These are phyloP conservation scores for Fusarium algeriense DNA, from an alignment of 2,329 filamentous ascomycete genomes.

Conservation along the genomic window DNA sequence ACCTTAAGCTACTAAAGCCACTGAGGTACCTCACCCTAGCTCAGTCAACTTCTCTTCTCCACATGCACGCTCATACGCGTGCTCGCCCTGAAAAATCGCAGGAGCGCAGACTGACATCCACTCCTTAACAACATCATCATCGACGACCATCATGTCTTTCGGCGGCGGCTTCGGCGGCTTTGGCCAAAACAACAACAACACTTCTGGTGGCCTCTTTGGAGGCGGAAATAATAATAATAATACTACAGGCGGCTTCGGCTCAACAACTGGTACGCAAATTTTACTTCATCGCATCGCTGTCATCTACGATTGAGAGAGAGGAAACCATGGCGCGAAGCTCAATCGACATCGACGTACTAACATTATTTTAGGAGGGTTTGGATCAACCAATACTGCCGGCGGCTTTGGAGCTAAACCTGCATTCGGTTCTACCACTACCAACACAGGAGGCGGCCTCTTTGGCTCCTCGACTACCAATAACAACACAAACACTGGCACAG, in stretches of 20 bases:
- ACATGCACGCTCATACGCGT: constrained; percentile 7
- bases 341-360: constrained; percentile 37
- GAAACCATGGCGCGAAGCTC: constrained; percentile 19
- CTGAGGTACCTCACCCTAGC: constrained; percentile 40
- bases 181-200: constrained; percentile 60
- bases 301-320: constrained; percentile 33
- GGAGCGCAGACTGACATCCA: constrained; percentile 26
- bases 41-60: constrained; percentile 32
- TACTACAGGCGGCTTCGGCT: constrained; percentile 54
- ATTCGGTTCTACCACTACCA: constrained; percentile 62
- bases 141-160: constrained; percentile 64
- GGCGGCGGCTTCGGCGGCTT: constrained; percentile 64
- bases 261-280: constrained; percentile 50
- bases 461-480: constrained; percentile 56
- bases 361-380: constrained; percentile 53
- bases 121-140: constrained; percentile 23
- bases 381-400: constrained; percentile 50
- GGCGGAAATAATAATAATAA: constrained; percentile 47
- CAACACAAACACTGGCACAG: constrained; percentile 54
- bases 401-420: constrained; percentile 63
- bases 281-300: constrained; percentile 27
- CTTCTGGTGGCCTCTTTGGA: constrained; percentile 61
- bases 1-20: constrained; percentile 24
- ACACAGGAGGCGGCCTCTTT: constrained; percentile 60
- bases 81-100: constrained; percentile 7